Conservation (phyloP, 495 filamentous ascomycete genomes). For the Tuber indicum region DNA sequence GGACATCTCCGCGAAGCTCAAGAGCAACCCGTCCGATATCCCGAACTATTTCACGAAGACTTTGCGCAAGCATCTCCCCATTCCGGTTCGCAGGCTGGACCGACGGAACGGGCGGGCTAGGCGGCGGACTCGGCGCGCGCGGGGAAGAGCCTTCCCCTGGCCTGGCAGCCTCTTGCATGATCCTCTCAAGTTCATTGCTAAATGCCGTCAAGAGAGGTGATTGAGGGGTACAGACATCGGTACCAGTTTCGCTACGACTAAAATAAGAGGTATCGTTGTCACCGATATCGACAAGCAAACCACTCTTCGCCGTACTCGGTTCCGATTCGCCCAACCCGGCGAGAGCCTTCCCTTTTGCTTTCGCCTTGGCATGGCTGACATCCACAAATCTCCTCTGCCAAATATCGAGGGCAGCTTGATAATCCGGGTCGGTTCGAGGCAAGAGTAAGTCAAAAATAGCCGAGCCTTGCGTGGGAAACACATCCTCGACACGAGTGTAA, state of each 20-base stretch:
- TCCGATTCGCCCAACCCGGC: conserved; percentile 11
- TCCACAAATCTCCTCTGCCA: conserved; percentile 20
- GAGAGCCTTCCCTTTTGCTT: conserved; percentile 33
- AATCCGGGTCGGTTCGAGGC: conserved; percentile 17
- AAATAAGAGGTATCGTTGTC: conserved; percentile 8
- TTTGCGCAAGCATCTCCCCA: conserved; percentile 26
- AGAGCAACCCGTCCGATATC: conserved; percentile 26
- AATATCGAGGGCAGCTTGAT: conserved; percentile 26
- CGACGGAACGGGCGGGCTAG: conserved; percentile 15
- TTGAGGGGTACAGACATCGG: conserved; percentile 8
- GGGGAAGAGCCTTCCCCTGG: conserved; percentile 13
- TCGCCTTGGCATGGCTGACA: conserved; percentile 14
- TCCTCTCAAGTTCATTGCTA: conserved; percentile 50
- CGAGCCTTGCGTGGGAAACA: conserved; percentile 31
- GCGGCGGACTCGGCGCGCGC: conserved; percentile 12
- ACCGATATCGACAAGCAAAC: conserved; percentile 25
- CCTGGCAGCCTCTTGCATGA: conserved; percentile 37
- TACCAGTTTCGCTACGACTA: conserved; percentile 6
- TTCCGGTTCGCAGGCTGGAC: conserved; percentile 27
- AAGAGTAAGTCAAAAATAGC: conserved; percentile 39
- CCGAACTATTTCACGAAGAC: conserved; percentile 29
- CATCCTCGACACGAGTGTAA: conserved; percentile 33
- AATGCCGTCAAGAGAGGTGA: conserved; percentile 50
- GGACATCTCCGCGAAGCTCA: conserved; percentile 32
- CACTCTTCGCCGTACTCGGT: conserved; percentile 14